Conservation (phyloP, 176 grass and related monocot species). For the Eremochloa ophiuroides region DNA sequence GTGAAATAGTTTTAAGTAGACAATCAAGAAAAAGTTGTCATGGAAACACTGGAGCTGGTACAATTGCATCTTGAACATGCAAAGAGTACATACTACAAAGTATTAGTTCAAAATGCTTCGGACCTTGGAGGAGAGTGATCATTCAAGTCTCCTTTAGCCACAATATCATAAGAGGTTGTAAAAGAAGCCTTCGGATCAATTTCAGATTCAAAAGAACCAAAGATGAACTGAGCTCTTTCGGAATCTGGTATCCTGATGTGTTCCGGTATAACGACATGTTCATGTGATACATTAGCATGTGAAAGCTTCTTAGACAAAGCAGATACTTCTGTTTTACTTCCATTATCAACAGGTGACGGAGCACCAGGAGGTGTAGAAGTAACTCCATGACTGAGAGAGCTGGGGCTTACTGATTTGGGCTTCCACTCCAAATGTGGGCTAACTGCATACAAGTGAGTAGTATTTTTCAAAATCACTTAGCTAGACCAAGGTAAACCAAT, state of each 20-base stretch:
- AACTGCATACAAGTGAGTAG: constrained; percentile 31
- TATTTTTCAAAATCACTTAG: neutral
- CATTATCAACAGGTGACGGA: constrained; percentile 23
- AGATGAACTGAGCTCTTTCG: constrained; percentile 52
- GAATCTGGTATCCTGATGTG: constrained; percentile 75
- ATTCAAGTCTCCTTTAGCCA: constrained; percentile 38
- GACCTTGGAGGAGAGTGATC: constrained; percentile 48
- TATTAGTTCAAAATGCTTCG: constrained; percentile 15
- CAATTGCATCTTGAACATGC: neutral
- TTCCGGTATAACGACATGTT: constrained; percentile 80
- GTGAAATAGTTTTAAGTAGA: neutral
- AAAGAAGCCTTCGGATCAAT: constrained; percentile 13
- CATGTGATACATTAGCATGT: constrained; percentile 45
- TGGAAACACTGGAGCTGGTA: constrained; percentile 6
- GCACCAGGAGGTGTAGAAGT: constrained; percentile 10
- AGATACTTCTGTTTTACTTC: constrained; percentile 29
- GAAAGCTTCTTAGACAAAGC: constrained; percentile 62
- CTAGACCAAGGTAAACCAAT: neutral
- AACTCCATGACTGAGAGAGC: constrained; percentile 17
- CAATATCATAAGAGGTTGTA: constrained; percentile 19
- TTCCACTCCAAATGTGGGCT: constrained; percentile 64
- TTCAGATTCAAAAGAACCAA: constrained; percentile 65
- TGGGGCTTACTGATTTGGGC: constrained; percentile 57
- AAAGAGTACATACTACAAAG: constrained; percentile 13
- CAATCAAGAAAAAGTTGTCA: neutral